These are phyloP conservation scores for Emericellopsis cladophorae DNA, from an alignment of 2,329 filamentous ascomycete species.

Conservation along the genomic window DNA sequence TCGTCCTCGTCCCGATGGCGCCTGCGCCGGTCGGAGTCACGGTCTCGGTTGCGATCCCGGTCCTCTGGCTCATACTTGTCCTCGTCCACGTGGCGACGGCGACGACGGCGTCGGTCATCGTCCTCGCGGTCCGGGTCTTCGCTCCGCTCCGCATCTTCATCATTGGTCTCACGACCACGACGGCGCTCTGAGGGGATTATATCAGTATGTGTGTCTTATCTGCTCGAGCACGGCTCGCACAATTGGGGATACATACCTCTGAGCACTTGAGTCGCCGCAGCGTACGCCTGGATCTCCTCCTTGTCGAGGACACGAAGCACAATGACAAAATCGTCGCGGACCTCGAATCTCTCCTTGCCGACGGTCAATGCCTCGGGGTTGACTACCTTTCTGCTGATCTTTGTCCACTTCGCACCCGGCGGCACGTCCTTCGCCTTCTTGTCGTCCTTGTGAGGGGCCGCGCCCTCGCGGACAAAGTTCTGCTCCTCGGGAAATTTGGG, in stretches of 20 bases:
- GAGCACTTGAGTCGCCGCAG: conserved; percentile 67
- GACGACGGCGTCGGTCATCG: conserved; percentile 11
- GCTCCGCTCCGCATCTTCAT: conserved; percentile 5
- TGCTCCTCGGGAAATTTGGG: conserved; percentile 77
- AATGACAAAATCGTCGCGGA: conserved; percentile 87
- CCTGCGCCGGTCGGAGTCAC: conserved; percentile 7
- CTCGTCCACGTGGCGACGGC: conserved; percentile 6
- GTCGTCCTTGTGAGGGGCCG: conserved; percentile 85
- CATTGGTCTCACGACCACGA: conserved; percentile 15
- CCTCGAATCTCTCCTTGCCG: conserved; percentile 84
- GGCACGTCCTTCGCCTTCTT: conserved; percentile 60
- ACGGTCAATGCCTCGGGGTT: conserved; percentile 78
- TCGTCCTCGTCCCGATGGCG: conserved; percentile 16
- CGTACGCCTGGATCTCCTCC: conserved; percentile 83
- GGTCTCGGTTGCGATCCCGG: conserved; percentile 4
- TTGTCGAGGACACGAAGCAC: conserved; percentile 76
- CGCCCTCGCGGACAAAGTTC: conserved; percentile 74
- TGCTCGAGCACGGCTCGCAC: background rate
- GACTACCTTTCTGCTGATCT: conserved; percentile 77
- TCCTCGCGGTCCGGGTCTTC: conserved; percentile 11
- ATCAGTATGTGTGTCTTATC: background rate
- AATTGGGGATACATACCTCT: conserved; percentile 44
- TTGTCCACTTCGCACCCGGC: conserved; percentile 78
- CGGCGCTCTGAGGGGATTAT: conserved; percentile 13
- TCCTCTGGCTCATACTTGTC: conserved; percentile 3